These are phyloP conservation scores for Porphyrellus sp. DNA, from an alignment of 1,284 basidiomycete genomes.

Conservation along the genomic window DNA sequence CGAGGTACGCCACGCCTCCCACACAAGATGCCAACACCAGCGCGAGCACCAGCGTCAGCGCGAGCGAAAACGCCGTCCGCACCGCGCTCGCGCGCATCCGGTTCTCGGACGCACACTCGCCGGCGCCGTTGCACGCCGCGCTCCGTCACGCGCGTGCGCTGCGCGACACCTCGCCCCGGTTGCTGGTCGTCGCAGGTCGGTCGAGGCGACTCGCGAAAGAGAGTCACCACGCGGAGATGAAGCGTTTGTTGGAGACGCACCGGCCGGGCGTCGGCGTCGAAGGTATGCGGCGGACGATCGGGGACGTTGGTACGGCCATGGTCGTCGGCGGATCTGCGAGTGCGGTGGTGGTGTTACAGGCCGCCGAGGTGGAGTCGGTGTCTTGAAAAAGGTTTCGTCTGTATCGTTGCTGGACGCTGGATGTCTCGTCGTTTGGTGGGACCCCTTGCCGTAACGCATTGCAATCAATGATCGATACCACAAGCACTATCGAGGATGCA, in stretches of 20 bases:
- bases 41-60: conserved; percentile 16
- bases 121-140: conserved; percentile 52
- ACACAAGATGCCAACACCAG: background rate
- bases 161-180: conserved; percentile 27
- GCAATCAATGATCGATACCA: too few species aligned
- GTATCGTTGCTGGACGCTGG: background rate
- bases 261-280: conserved; percentile 37
- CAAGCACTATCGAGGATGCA: too few species aligned
- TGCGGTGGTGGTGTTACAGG: conserved; percentile 32
- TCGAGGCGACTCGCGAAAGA: conserved; percentile 67
- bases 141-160: conserved; percentile 42
- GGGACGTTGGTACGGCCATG: conserved; percentile 71
- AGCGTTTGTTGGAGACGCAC: conserved; percentile 46
- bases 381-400: too few species aligned
- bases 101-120: conserved; percentile 47
- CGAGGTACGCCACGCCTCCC: conserved; percentile 40
- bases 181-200: conserved; percentile 75
- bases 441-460: too few species aligned
- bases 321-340: conserved; percentile 30
- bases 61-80: background rate
- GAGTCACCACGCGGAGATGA: conserved; percentile 59
- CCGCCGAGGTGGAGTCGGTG: conserved; percentile 1
- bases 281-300: conserved; percentile 67
- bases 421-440: too few species aligned
- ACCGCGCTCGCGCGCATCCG: conserved; percentile 47